phyloP scores from a whole-genome alignment of 208 protist species.

The Wallacemonas rigidus region DNA sequence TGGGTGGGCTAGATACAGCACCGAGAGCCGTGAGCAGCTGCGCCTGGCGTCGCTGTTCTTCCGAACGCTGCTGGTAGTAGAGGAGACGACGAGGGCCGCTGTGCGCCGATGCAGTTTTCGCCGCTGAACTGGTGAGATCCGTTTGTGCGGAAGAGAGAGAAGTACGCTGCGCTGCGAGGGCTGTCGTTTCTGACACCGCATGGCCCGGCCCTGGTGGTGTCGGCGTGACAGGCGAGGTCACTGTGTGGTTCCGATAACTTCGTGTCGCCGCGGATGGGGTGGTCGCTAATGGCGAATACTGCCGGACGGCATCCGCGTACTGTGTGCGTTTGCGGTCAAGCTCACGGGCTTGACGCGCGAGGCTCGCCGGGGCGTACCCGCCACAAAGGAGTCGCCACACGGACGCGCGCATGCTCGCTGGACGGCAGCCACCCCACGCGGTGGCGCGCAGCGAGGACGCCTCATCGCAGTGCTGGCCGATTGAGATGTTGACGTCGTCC shows the following conservation, averaged over 20 bases:
- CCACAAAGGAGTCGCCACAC: conserved; percentile 70
- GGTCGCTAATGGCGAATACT: conserved; percentile 35
- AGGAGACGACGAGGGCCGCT: neutral
- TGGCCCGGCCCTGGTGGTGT: no score
- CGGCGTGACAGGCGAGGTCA: no score
- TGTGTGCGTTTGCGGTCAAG: conserved; percentile 61
- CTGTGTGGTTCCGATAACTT: no score
- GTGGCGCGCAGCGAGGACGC: conserved; percentile 44
- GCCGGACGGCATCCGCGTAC: conserved; percentile 53
- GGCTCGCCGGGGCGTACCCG: conserved; percentile 36
- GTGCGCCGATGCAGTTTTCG: neutral
- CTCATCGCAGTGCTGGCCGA: conserved; percentile 55
- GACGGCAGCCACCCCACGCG: conserved; percentile 54
- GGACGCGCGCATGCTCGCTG: conserved; percentile 40
- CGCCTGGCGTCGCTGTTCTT: neutral
- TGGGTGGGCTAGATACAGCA: neutral
- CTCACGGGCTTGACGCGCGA: conserved; percentile 50
- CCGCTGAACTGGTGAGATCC: no score
- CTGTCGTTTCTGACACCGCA: no score
- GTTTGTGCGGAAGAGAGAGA: no score
- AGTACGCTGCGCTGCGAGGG: no score
- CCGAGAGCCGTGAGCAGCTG: neutral
- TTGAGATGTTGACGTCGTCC: conserved; percentile 14
- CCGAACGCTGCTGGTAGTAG: conserved; percentile 4
- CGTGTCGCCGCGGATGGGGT: no score